Percentiles rank a stretch among this genome's conserved stretches.
Evolutionary conservation across 495 filamentous ascomycete species (phyloP).

Genomic region (Penicillium desertorum): DNA sequence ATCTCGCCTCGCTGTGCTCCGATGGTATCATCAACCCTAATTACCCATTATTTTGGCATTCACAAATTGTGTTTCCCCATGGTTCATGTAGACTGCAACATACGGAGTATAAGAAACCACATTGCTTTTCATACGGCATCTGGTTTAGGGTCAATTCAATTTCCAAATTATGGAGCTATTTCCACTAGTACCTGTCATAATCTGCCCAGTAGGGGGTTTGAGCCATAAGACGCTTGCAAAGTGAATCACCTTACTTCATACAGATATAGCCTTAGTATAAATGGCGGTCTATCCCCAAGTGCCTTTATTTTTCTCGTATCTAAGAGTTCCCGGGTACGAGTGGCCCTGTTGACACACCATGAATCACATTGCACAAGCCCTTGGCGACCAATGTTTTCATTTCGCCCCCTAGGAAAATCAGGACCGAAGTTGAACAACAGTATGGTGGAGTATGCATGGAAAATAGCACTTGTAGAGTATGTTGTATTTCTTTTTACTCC

Average conservation of each 20-base stretch:
- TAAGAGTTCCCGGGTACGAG: neutral
- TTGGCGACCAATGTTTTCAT: slow-evolving; percentile 11
- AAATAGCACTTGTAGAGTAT: slow-evolving; percentile 1
- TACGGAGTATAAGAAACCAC: neutral
- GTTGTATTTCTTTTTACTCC: neutral
- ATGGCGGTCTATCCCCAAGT: neutral
- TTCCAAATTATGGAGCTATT: neutral
- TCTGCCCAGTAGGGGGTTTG: neutral
- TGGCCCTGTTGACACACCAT: slow-evolving; percentile 2
- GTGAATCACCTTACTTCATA: neutral
- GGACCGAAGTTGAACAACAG: neutral
- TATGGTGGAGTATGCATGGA: neutral
- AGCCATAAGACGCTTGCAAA: neutral
- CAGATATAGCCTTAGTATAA: neutral
- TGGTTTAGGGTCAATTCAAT: neutral
- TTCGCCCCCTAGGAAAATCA: slow-evolving; percentile 9
- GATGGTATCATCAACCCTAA: slow-evolving; percentile 2
- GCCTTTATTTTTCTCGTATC: neutral
- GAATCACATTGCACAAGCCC: slow-evolving; percentile 14
- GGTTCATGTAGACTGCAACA: no score
- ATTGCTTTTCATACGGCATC: neutral
- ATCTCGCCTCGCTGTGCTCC: neutral
- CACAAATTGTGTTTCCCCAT: neutral
- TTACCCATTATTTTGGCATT: neutral
- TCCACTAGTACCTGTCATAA: neutral